These are phyloP conservation scores for Penicillium sp. DNA, from an alignment of 2,329 filamentous ascomycete genomes.

Conservation along the genomic window DNA sequence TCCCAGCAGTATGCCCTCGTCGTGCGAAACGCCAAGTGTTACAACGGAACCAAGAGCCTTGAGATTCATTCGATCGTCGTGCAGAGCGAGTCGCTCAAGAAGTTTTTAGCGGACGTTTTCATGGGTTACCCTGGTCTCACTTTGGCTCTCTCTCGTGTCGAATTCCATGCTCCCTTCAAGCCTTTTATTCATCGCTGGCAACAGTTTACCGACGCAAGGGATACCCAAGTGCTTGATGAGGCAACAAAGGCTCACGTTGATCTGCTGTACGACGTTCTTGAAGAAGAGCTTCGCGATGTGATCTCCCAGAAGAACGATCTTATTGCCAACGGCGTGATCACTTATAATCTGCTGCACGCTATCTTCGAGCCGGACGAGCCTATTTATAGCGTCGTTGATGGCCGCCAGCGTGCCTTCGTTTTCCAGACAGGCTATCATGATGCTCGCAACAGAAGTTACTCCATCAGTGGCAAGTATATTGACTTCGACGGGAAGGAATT, in stretches of 20 bases:
- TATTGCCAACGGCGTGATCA: conserved; percentile 47
- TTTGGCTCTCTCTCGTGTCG: conserved; percentile 61
- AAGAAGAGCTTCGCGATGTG: conserved; percentile 57
- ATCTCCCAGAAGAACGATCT: conserved; percentile 59
- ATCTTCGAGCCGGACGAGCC: conserved; percentile 43
- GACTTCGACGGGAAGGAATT: conserved; percentile 28
- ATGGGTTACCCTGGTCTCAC: conserved; percentile 65
- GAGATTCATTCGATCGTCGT: conserved; percentile 67
- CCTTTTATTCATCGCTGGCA: conserved; percentile 71
- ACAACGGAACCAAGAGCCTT: conserved; percentile 64
- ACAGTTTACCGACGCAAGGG: conserved; percentile 49
- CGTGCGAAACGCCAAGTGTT: conserved; percentile 62
- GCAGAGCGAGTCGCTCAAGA: conserved; percentile 66
- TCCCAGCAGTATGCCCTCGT: conserved; percentile 66
- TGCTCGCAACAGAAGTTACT: conserved; percentile 12
- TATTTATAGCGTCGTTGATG: conserved; percentile 17
- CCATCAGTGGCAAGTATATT: conserved; percentile 20
- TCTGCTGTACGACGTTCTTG: conserved; percentile 54
- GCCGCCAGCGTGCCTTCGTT: conserved; percentile 18
- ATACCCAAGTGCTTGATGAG: conserved; percentile 46
- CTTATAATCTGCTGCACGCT: conserved; percentile 44
- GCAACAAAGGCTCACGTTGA: conserved; percentile 54
- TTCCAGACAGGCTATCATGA: conserved; percentile 11
- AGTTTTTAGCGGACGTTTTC: conserved; percentile 60
- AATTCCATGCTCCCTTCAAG: conserved; percentile 65